Evolutionary conservation across 768 basidiomycete species (phyloP), one percentile per base, ranked within the genome.

Genomic region (Amanita rimosa): DNA sequence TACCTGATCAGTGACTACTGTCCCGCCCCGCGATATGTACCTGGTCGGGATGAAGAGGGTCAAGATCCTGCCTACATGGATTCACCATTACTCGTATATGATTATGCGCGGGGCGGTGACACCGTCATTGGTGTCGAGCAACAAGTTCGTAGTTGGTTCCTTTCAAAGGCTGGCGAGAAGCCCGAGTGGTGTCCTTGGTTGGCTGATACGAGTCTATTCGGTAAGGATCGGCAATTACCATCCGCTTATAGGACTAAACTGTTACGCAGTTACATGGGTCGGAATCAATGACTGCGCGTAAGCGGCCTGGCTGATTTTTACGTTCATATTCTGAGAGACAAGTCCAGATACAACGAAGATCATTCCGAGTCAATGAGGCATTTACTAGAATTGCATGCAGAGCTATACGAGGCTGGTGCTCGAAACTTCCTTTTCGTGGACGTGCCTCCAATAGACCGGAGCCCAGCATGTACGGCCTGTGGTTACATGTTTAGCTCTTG

Each of bases 251-350:
- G 26, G 41, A n/a, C 14, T 31, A 44, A 22, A 48, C 36, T 24
- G 27, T 29, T 22, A 41, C 31, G 44, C 48, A 82, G 79, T 78
- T 4, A 79, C 75, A 2, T 83, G 78, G 78, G 65, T 81, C 42
- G 81, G 82, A 3, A 82, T 83, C 49, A 84, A 84, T 50, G 81
- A 83, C 61, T 73, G 74, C 67, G 75, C 68, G 76, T 77, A 58
- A 44, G 70, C 53, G 14, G 21, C 36, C 31, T 22, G 21, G 9
- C 8, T 35, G 4, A 27, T 22, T 24, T 9, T 9, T 19, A 14
- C 9, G 16, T 10, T 9, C n/a, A n/a, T 39, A n/a, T 44, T 8
- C 19, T 22, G 16, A 42, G 9, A 26, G 13, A 46, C 3, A 14
- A 27, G 16, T 53, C 22, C 26, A 63, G 64, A 4, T 57, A 52